Base-by-base conservation (phyloP, 2,329 filamentous ascomycete species). In the Alternaria sp. region DNA sequence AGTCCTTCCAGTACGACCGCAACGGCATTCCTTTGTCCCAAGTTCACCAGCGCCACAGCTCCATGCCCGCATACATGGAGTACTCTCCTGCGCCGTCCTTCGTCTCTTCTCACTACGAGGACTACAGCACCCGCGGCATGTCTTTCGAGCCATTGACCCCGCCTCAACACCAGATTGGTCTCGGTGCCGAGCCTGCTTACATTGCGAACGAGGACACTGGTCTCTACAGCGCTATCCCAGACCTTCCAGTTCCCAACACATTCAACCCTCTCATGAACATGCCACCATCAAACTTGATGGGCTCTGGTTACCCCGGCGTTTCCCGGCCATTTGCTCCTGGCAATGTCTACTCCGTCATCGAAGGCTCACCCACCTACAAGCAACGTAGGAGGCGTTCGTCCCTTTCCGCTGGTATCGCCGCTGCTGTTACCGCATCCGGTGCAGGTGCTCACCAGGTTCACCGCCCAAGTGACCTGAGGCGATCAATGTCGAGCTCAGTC, bases 301-400 rank as follows among this genome's bases (percentile, higher is more conserved):
- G 90, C 28, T 88, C 90, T 52, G 92, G 94, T 75, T 97, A 93
- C 81, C 88, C 90, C 25, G 89, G 91, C 49, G 88, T 90, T 30
- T 85, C 87, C 25, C 85, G 90, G 68, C 84, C 86, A 43, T 89
- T 86, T 63, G 93, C 93, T 71, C 84, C 85, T 56, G 91, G 90
- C 80, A 97, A 93, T 79, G 92, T 96, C 71, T 97, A 97, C 84
- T 95, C 93, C 52, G 94, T 97, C 53, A 96, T 98, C 77, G 96
- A 99, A 83, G 96, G 96, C 52, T 99, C 96, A 26, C 96, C 96
- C 12, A 98, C 96, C 40, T 99, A 99, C 85, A 99, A 99, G 87
- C 96, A 98, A 85, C 89, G 96, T 73, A 89, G 96, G 80, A 90
- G 96, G 71, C 91, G 96, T 67, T 97, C 96, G 36, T 98, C 95